Conservation (phyloP, 2,329 filamentous ascomycete genomes). For the Colletotrichum lini region DNA sequence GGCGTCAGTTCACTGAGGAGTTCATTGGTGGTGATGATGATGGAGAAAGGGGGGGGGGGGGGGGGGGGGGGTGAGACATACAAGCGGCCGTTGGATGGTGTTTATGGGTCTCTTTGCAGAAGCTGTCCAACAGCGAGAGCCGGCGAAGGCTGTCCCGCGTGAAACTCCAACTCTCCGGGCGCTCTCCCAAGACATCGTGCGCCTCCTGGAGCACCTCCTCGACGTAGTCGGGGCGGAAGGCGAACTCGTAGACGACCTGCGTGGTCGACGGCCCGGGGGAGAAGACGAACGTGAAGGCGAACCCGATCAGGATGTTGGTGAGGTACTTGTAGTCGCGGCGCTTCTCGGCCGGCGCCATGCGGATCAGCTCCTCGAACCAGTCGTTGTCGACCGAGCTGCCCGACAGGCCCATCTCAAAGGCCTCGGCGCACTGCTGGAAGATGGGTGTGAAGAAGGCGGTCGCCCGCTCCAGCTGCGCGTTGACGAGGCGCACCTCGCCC, state of each 20-base stretch:
- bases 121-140: slow-evolving; percentile 35
- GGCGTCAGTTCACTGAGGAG: neutral
- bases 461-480: slow-evolving; percentile 19
- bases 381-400: slow-evolving; percentile 15
- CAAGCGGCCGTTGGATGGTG: slow-evolving; percentile 36
- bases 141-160: slow-evolving; percentile 23
- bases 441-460: slow-evolving; percentile 24
- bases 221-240: slow-evolving; percentile 32
- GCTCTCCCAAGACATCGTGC: slow-evolving; percentile 13
- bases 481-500: slow-evolving; percentile 27
- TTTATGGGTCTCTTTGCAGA: slow-evolving; percentile 39
- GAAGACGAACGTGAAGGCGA: slow-evolving; percentile 35
- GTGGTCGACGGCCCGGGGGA: slow-evolving; percentile 32
- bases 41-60: neutral
- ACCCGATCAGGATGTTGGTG: slow-evolving; percentile 36
- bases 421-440: slow-evolving; percentile 15
- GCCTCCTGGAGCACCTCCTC: slow-evolving; percentile 25
- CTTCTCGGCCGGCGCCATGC: slow-evolving; percentile 29
- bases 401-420: slow-evolving; percentile 2
- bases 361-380: slow-evolving; percentile 30
- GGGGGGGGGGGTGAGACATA: neutral
- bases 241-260: slow-evolving; percentile 39
- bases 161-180: slow-evolving; percentile 11
- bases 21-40: neutral
- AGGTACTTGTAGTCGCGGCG: slow-evolving; percentile 33